Evolutionary conservation across 2,329 filamentous ascomycete species (phyloP), one percentile per base, ranked within the genome.

Genomic region (Phaeosphaeriaceae sp.): DNA sequence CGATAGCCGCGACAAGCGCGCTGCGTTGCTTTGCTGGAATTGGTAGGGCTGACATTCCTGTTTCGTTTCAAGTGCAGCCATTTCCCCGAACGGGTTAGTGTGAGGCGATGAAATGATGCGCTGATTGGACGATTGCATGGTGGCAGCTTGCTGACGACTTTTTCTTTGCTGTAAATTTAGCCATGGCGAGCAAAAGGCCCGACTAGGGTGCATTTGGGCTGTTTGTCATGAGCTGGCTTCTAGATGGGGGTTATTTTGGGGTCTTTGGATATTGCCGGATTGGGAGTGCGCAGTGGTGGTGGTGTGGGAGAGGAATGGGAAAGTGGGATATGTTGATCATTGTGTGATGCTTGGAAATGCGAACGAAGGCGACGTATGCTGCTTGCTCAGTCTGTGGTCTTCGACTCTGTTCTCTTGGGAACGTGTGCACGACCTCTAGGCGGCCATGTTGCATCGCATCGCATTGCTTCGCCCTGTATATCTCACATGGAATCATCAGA

Each of bases 1-100:
- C 41, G 53, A 52, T 62, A 73, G 61, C 55, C 70, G 70, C 70
- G 67, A 70, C 57, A 72, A 62, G 54, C 70, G 70, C 69, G 64
- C 31, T 25, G n/a, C 24, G 33, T 58, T 36, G 44, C 46, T 27
- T 41, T 25, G 56, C 31, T 36, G 11, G 31, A 36, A 36, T 7
- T 36, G 31, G 31, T 36, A 36, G 31, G 31, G 31, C 31, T 36
- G 31, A 36, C 31, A 36, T 36, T 5, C 31, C 31, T 15, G 31
- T 36, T 36, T 51, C 36, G n/a, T 44, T 50, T 51, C 42, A 56
- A 22, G 54, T 63, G n/a, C 60, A 66, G 58, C 65, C 67, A 59
- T 66, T 62, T 54, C 21, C 67, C 55, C 11, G 17, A 56, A 33
- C 1, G 1, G 54, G 62, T 53, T 62, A 62, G 51, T 51, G 11